These are phyloP conservation scores for Pseudisothecium myosuroides DNA, from an alignment of 225 moss, liverwort and hornwort genomes.

Conservation along the genomic window DNA sequence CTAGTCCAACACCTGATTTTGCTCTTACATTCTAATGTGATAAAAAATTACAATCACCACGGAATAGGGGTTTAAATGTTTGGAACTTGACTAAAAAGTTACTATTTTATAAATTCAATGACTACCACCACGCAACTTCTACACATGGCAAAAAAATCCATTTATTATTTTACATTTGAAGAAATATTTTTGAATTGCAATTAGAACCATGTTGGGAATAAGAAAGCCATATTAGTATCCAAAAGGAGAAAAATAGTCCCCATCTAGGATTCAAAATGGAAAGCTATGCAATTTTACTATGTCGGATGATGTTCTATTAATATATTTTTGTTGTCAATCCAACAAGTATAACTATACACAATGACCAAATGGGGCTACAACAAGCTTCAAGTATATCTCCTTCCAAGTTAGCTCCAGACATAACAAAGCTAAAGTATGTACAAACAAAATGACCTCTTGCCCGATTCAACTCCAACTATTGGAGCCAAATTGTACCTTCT, in stretches of 20 bases:
- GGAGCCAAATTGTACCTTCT: fast-evolving
- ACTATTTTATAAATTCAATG: neutral
- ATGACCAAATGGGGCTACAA: neutral
- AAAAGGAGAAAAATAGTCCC: neutral
- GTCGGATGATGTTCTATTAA: neutral
- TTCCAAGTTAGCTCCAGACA: too few species aligned
- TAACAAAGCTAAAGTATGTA: neutral
- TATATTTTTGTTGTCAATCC: neutral
- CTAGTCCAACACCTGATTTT: neutral
- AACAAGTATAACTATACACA: neutral
- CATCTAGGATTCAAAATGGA: neutral
- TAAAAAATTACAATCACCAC: neutral
- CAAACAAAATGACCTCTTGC: fast-evolving
- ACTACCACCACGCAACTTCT: neutral
- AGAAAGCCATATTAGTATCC: neutral
- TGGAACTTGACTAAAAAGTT: neutral
- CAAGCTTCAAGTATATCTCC: neutral
- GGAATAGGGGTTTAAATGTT: neutral
- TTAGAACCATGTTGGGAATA: fast-evolving
- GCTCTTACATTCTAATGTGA: neutral
- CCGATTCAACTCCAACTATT: neutral
- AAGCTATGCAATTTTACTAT: neutral
- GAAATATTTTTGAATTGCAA: neutral
- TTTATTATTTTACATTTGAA: neutral
- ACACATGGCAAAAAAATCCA: neutral